These are phyloP conservation scores for Elasticomyces elasticus DNA, from an alignment of 495 filamentous ascomycete genomes.

Conservation along the genomic window DNA sequence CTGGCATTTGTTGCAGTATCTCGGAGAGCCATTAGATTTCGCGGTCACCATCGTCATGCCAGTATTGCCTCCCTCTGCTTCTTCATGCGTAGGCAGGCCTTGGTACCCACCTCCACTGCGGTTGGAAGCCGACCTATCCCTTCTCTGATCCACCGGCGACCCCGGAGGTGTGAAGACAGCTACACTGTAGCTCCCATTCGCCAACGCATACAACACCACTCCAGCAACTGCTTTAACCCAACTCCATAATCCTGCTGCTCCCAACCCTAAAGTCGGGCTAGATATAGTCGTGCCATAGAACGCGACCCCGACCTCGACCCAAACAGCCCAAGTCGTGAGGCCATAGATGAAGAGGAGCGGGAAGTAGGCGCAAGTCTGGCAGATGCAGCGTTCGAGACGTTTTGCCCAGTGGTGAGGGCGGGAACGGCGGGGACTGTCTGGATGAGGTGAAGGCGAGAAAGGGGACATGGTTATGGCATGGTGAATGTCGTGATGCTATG, in stretches of 20 bases:
- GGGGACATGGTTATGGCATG: constrained; percentile 1
- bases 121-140: constrained; percentile 9
- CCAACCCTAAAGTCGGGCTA: not conserved
- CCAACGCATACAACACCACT: constrained; percentile 60
- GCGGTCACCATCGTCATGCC: constrained; percentile 71
- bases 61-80: constrained; percentile 9
- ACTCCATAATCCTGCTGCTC: constrained; percentile 12
- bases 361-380: constrained; percentile 68
- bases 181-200: constrained; percentile 78
- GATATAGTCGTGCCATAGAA: constrained; percentile 39
- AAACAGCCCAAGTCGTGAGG: constrained; percentile 80
- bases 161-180: constrained; percentile 91
- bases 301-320: constrained; percentile 71
- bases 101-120: constrained; percentile 36
- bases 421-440: constrained; percentile 30
- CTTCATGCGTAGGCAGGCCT: constrained; percentile 55
- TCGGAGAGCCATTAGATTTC: constrained; percentile 63
- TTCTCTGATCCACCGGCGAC: constrained; percentile 45
- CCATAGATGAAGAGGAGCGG: constrained; percentile 84
- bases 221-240: constrained; percentile 45
- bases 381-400: constrained; percentile 75
- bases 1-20: constrained; percentile 97
- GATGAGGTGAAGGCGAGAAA: constrained; percentile 38
- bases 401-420: constrained; percentile 50
- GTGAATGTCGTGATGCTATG: no score